Evolutionary conservation across 2,329 filamentous ascomycete genomes (phyloP), one percentile per base, ranked within the genome.

Genomic region (Colletotrichum liaoningense): DNA sequence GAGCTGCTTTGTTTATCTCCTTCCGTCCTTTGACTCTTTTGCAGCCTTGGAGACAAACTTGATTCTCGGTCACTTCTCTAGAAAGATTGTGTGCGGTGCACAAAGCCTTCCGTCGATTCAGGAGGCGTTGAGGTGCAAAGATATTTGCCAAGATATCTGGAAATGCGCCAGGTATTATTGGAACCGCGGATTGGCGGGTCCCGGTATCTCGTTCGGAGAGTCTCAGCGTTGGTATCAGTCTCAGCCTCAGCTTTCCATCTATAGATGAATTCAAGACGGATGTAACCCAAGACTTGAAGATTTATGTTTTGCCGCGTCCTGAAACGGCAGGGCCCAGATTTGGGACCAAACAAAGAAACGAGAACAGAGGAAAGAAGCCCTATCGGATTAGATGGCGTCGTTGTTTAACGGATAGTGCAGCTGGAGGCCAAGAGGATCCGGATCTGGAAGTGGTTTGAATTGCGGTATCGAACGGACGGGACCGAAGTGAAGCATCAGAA

Each of bases 371-470:
- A 11, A 62, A 28, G 67, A 62, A 46, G 19, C 24, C 46, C 55
- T 70, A 52, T 66, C 67, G 56, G 46, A 65, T 62, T 60, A 70
- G 12, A 28, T 65, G 67, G 70, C 55, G 46, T 59, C 22, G 57
- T 38, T 70, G 30, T 60, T 57, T 11, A 66, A 38, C 28, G 49
- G 33, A 62, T 22, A 57, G 62, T 56, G 49, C 60, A 57, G 60
- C 62, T 70, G 55, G 60, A 62, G 30, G 55, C 56, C 67, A 57
- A 57, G 46, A 35, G 59, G 35, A 70, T 73, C 60, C 65, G 55
- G 35, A 73, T 73, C 70, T 73, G 55, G 35, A 73, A 65, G 62
- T 60, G 33, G 33, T 73, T 35, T 60, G 70, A 73, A 70, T 33
- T 55, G 67, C 49, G 60, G 67, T 60, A 46, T 46, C 16, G 52